Base-by-base conservation (phyloP, 108 stramenopile genomes). In the Skeletonema menzelii region DNA sequence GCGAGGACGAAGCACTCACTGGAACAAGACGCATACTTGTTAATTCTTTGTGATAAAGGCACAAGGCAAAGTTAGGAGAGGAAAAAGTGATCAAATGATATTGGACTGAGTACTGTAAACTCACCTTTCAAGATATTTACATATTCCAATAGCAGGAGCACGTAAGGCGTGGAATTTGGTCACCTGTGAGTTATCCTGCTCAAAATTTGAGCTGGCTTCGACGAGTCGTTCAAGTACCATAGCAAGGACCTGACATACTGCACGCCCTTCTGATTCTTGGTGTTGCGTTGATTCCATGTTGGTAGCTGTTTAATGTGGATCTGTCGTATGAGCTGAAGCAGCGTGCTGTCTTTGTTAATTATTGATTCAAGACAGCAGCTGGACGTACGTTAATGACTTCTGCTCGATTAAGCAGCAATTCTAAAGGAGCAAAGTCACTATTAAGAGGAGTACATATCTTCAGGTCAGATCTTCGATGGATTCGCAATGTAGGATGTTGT, bases 161-260 rank as follows among this genome's bases (percentile, higher is more conserved):
- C 93, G 87, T 56, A 97, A 85, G 15, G 97, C 97, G 64, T 98
- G 97, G 76, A 99, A 99, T 69, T 96, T 95, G 44, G 97, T 99
- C 19, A 91, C 85, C 3, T 88, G 91, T 7, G 89, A 87, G 57
- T 89, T 87, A 56, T 77, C 57, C 58, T 67, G 71, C 1, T 91
- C 79, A 10, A 91, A 67, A 46, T 68, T 60, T 19, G 85, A 65
- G 64, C 93, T 95, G 53, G 91, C 83, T 28, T 60, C 34, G 3
- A 93, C 90, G 11, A 95, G 81, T 62, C 95, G 82, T 35, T 95
- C 95, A 10, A 95, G 88, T 5, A 95, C 95, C 30, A 78, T 86
- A 12, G 95, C 91, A 15, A 95, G 76, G 32, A 95, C 90, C 75
- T 67, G 80, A 49, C 91, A 85, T 24, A 95, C 77, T 20, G 86